A percentile compares a stretch with the other conserved stretches of the same genome.
Evolutionary conservation across 2,329 filamentous ascomycete species (phyloP).

Genomic region (Falciphora oryzae): DNA sequence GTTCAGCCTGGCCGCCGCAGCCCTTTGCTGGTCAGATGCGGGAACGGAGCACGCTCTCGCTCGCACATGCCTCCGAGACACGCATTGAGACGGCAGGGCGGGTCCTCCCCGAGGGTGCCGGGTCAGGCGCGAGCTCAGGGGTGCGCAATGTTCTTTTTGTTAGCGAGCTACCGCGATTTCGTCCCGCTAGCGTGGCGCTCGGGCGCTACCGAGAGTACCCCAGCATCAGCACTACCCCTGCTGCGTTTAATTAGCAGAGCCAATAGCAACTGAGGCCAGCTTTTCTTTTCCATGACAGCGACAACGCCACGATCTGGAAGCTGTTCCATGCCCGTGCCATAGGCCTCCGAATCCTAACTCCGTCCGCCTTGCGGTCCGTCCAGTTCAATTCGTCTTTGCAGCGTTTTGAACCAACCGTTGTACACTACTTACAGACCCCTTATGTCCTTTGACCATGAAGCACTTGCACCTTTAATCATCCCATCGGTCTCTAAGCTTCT

Average conservation of each 20-base stretch:
- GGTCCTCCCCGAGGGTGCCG: background rate
- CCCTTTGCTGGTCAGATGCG: background rate
- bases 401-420: background rate
- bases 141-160: background rate
- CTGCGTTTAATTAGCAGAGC: background rate
- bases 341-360: background rate
- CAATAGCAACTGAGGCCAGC: constrained; percentile 9
- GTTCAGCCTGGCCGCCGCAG: background rate
- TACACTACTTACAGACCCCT: background rate
- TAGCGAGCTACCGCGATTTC: background rate
- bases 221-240: constrained; percentile 1
- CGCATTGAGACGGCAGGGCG: background rate
- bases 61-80: background rate
- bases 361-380: too few relatives aligned
- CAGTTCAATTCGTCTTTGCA: background rate
- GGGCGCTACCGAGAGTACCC: constrained; percentile 3
- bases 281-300: constrained; percentile 7
- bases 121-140: too few relatives aligned
- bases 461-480: background rate
- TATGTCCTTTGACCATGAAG: background rate
- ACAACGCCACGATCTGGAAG: background rate
- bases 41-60: background rate
- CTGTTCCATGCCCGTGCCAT: constrained; percentile 3
- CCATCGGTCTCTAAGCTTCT: background rate
- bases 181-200: background rate